Base-by-base conservation (phyloP, 257 asterid genomes). In the Nicotiana benthamiana region DNA sequence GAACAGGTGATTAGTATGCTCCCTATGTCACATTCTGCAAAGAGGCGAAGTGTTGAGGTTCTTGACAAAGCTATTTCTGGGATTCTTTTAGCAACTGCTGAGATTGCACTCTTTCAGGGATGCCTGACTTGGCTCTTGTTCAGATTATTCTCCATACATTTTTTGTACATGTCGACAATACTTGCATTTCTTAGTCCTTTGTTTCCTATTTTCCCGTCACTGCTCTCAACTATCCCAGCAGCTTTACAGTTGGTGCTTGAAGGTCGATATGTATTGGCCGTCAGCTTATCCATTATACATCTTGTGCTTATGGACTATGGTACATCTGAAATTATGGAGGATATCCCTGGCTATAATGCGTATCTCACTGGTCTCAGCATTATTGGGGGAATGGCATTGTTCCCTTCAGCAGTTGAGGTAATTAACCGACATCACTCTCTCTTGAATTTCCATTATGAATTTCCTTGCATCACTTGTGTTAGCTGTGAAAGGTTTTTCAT, bases 361-460 rank as follows among this genome's bases (percentile, higher is more conserved):
- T 96, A 94, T 88, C 93, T 96, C 74, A 96, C 97, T 0, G 98
- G 98, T 75, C 97, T 96, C 67, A 96, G 99, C 88, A 93, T 96
- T 81, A 88, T 96, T 17, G 99, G 99, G 16, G 99, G 99, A n/a
- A 90, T 96, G 97, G 89, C 99, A 57, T 86, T 96, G 90, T 94
- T 96, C 83, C 80, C 94, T 51, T 91, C 97, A 34, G 97, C 97
- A 46, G 68, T 96, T 9, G 97, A 94, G 98, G 99, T 93, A 90
- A 78, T n/a, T 67, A 3, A 36, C 17, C 3, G 20, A 27, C 77
- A 30, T 7, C 26, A 13, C 11, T 77, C 24, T 10, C 67, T 77
- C 72, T 43, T 40, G 43, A 16, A 60, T 40, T 57, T 63, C 57
- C 48, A 18, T 61, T 22, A 16, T 22, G 1, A 57, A 6, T 8